These are phyloP conservation scores for Agaricus bisporus DNA, from an alignment of 768 basidiomycete genomes.

Conservation along the genomic window DNA sequence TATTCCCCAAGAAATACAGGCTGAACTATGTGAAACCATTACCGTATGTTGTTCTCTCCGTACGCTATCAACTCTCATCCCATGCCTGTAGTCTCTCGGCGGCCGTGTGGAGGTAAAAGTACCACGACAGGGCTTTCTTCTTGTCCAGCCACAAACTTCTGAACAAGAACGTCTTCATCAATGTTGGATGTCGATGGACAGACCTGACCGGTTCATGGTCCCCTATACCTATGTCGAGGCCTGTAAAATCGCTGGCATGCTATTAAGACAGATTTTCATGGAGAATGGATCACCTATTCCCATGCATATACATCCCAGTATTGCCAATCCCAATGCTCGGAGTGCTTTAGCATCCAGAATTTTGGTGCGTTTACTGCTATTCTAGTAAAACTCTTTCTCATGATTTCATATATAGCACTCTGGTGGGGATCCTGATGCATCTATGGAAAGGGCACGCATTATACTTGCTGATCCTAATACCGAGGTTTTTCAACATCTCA, in stretches of 20 bases:
- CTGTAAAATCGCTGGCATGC: conserved; percentile 73
- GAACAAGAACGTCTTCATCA: conserved; percentile 73
- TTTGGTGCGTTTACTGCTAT: conserved; percentile 36
- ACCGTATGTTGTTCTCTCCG: conserved; percentile 36
- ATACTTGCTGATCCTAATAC: conserved; percentile 79
- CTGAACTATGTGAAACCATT: conserved; percentile 69
- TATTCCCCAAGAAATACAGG: conserved; percentile 58
- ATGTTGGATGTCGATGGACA: conserved; percentile 64
- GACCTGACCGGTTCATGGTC: conserved; percentile 74
- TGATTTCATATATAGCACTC: conserved; percentile 54
- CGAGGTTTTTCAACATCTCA: conserved; percentile 66
- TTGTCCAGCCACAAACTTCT: conserved; percentile 59
- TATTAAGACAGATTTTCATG: conserved; percentile 71
- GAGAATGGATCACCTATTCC: conserved; percentile 58
- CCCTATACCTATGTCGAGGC: conserved; percentile 80
- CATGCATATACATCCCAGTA: conserved; percentile 79
- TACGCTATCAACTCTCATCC: conserved; percentile 2
- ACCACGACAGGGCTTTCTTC: conserved; percentile 68
- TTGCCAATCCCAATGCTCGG: conserved; percentile 71
- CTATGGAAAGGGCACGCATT: conserved; percentile 64
- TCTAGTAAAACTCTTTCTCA: not conserved
- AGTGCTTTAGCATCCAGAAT: conserved; percentile 63
- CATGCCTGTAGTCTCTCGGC: conserved; percentile 49
- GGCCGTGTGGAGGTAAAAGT: conserved; percentile 76
- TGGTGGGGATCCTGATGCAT: conserved; percentile 70